phyloP scores from a whole-genome alignment of 352 stramenopile species.

The Globisporangium solare region DNA sequence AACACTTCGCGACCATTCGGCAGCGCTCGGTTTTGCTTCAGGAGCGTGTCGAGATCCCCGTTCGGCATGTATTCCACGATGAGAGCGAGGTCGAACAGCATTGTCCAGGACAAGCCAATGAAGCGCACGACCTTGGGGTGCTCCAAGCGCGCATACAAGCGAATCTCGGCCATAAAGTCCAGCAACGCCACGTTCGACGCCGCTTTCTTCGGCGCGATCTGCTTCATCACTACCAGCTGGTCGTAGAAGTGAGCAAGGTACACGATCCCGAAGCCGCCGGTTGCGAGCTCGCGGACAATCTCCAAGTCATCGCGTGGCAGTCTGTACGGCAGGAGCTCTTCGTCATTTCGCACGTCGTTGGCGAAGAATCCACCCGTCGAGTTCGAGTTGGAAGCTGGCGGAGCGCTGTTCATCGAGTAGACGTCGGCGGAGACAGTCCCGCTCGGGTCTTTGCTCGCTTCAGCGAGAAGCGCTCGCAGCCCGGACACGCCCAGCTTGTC shows the following conservation, averaged over 20 bases:
- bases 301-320: conserved; percentile 42
- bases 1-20: background rate
- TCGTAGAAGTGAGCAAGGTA: conserved; percentile 31
- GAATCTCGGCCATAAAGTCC: conserved; percentile 55
- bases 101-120: conserved; percentile 38
- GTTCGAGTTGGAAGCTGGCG: background rate
- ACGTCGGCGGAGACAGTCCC: background rate
- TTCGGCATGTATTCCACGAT: conserved; percentile 39
- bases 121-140: conserved; percentile 41
- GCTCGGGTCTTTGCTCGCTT: background rate
- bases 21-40: background rate
- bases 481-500: background rate
- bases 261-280: conserved; percentile 50
- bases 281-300: conserved; percentile 28
- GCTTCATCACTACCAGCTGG: conserved; percentile 33
- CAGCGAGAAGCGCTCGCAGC: background rate
- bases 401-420: background rate
- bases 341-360: conserved; percentile 60
- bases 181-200: conserved; percentile 14
- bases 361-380: conserved; percentile 11
- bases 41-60: conserved; percentile 23
- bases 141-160: conserved; percentile 40
- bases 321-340: conserved; percentile 39
- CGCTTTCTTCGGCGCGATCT: conserved; percentile 21
- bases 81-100: conserved; percentile 31